Evolutionary conservation across 2,329 filamentous ascomycete genomes (phyloP), one percentile per base, ranked within the genome.

Genomic region (Penicillium sp.): DNA sequence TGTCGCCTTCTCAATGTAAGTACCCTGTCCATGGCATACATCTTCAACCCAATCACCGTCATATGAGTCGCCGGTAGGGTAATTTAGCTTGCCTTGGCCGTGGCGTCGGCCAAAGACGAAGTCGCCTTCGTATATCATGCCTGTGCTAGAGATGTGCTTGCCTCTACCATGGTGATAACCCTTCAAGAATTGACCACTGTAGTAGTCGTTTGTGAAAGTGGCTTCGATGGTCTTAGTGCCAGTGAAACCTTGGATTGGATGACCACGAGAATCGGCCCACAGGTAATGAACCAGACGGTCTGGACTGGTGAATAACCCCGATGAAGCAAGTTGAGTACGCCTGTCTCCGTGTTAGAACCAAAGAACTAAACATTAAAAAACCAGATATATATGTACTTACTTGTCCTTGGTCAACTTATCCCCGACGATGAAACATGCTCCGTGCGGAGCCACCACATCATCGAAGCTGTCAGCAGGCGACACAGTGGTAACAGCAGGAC

Each of bases 1-100:
- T 0, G 82, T 86, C 47, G 79, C 76, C 33, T 77, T 77, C 63
- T 86, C 82, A 33, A 83, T 75, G 57, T 82, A 83, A 1, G 79
- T 83, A 31, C 85, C 85, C 25, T 82, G 79, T 4, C 85, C 85
- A 61, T 86, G 81, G 27, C 73, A 75, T 42, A 78, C 71, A 61
- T 79, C 76, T 25, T 79, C 73, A 27, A 70, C 65, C 78, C 78
- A 81, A 55, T 77, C 77, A 13, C 78, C 78, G 12, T 76, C 72
- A 60, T 81, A 82, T 6, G 71, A 76, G 58, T 82, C 79, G 13
- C 79, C 78, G 8, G 78, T 85, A 27, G 81, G 79, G 69, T 85
- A 86, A 6, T 79, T 81, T 77, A 86, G 83, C 13, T 76, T 76
- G 50, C 85, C 85, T 51, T 80, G 75, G 21, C 85, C 85, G 39